phyloP scores from a whole-genome alignment of 1,284 basidiomycete species.

The Fomitopsis pinicola region DNA sequence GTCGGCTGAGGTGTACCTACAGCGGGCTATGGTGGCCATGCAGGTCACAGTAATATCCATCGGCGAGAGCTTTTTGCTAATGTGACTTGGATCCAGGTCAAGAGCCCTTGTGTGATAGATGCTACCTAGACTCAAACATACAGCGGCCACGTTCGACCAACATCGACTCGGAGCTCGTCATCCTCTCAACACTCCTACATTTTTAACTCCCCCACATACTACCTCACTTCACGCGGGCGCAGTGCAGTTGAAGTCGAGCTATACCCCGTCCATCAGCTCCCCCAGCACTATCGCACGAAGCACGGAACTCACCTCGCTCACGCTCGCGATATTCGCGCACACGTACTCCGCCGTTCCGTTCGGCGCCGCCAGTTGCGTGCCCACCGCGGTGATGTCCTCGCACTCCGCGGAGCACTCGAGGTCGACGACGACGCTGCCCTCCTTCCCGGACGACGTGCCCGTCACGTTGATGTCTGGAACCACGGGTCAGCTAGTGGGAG shows the following conservation, averaged over 20 bases:
- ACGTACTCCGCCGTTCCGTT: conserved; percentile 34
- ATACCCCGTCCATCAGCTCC: background rate
- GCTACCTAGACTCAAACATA: too few species aligned
- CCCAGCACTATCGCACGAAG: background rate
- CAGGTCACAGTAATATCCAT: too few species aligned
- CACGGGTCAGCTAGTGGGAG: background rate
- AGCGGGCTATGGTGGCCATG: too few species aligned
- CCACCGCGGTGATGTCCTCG: conserved; percentile 33
- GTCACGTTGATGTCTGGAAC: conserved; percentile 30
- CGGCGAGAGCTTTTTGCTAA: too few species aligned
- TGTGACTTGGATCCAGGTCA: too few species aligned
- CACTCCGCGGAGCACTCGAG: conserved; percentile 36
- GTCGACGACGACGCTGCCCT: conserved; percentile 34
- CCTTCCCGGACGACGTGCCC: conserved; percentile 33
- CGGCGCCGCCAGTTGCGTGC: conserved; percentile 23
- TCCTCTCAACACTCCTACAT: too few species aligned
- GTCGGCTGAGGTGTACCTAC: too few species aligned
- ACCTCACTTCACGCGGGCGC: conserved; percentile 6
- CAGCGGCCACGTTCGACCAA: too few species aligned
- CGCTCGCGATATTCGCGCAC: conserved; percentile 38
- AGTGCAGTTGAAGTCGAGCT: conserved; percentile 28
- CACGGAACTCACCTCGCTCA: conserved; percentile 19
- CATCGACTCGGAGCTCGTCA: too few species aligned
- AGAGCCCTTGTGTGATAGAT: too few species aligned
- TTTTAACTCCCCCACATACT: too few species aligned